Evolutionary conservation across 805 yeast genomes (phyloP).

Genomic region (Wickerhamiella shivajii): DNA sequence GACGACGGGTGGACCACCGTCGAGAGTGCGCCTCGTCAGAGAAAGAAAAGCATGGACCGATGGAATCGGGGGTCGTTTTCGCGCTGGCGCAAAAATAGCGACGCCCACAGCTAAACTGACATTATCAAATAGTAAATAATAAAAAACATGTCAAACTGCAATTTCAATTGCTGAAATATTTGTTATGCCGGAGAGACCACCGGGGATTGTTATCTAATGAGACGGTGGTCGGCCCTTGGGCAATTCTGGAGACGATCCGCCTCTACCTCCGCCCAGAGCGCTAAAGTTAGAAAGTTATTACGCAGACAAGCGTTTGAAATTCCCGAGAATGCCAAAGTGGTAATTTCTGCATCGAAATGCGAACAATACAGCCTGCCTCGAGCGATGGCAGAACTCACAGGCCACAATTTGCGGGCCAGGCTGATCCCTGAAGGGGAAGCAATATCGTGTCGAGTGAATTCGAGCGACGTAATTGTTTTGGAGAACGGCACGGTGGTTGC

Average conservation of each 20-base stretch:
- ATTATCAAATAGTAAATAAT: no score
- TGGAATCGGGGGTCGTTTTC: no score
- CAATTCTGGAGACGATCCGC: conserved; percentile 1
- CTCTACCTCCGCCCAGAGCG: conserved; percentile 14
- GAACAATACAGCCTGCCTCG: conserved; percentile 50
- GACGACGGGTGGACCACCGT: conserved; percentile 21
- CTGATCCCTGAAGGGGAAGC: conserved; percentile 53
- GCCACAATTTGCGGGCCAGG: conserved; percentile 25
- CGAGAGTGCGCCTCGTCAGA: no score
- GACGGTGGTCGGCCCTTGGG: background rate
- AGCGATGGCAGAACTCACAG: conserved; percentile 28
- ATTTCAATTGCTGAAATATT: background rate
- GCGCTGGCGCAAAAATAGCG: no score
- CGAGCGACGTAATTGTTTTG: conserved; percentile 48
- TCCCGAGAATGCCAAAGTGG: conserved; percentile 24
- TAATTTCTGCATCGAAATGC: conserved; percentile 58
- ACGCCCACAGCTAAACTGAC: no score
- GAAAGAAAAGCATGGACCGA: no score
- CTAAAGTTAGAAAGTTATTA: conserved; percentile 12
- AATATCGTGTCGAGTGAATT: conserved; percentile 31
- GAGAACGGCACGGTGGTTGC: conserved; percentile 70
- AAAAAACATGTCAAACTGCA: no score
- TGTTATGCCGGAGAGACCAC: background rate
- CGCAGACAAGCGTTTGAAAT: conserved; percentile 11
- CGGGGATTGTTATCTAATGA: background rate